A percentile compares a stretch with the other conserved stretches of the same genome.
Conservation (phyloP, 352 stramenopile genomes). For the Labyrinthula sp. region DNA sequence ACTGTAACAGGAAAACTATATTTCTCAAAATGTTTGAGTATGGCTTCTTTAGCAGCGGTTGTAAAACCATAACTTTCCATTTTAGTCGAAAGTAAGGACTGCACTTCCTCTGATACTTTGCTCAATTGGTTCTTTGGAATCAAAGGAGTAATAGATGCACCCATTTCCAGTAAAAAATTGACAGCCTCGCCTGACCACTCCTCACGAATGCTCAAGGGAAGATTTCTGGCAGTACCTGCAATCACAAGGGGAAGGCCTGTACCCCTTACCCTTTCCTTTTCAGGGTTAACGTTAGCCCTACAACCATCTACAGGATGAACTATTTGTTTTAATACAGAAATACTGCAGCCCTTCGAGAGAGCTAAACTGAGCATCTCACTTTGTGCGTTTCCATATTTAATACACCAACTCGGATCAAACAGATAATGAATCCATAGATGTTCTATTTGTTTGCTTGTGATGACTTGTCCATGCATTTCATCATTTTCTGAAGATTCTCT, state of each 20-base stretch:
- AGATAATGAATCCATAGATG: constrained; percentile 18
- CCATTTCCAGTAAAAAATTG: constrained; percentile 14
- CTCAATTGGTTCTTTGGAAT: no score
- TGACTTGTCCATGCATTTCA: constrained; percentile 15
- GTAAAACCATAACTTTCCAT: no score
- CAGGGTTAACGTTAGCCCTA: constrained; percentile 24
- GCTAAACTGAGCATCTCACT: constrained; percentile 21
- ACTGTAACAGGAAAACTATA: no score
- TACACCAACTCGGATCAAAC: constrained; percentile 25
- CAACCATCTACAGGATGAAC: constrained; percentile 25
- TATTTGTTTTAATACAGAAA: constrained; percentile 20
- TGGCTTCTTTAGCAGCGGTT: no score
- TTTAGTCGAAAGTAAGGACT: no score
- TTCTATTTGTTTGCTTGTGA: no score
- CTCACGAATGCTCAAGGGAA: no score
- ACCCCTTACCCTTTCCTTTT: constrained; percentile 12
- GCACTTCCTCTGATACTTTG: no score
- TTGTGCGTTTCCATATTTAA: constrained; percentile 14
- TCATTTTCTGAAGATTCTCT: constrained; percentile 14
- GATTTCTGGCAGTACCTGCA: constrained; percentile 1
- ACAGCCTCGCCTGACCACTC: constrained; percentile 12
- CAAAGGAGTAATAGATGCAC: no score
- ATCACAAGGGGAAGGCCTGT: constrained; percentile 10
- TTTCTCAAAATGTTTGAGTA: no score
- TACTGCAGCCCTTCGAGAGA: constrained; percentile 8